Conservation (phyloP, 2,329 filamentous ascomycete genomes). For the Stemphylium beticola region DNA sequence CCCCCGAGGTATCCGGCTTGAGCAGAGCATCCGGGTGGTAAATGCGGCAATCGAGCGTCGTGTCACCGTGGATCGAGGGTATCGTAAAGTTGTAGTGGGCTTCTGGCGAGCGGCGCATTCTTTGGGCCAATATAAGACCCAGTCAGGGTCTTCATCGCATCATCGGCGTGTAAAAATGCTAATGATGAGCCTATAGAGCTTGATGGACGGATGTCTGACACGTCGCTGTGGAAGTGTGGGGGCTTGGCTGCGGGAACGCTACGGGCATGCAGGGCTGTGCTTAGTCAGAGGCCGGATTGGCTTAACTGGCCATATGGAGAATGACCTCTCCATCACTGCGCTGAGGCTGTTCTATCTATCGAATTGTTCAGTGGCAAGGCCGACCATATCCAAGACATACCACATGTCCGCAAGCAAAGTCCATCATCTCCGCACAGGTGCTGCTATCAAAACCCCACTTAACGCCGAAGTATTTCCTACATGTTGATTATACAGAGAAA, state of each 20-base stretch:
- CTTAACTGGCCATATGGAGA: neutral
- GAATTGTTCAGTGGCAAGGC: too few species aligned
- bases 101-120: constrained; percentile 35
- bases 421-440: too few species aligned
- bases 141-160: constrained; percentile 31
- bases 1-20: constrained; percentile 11
- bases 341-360: too few species aligned
- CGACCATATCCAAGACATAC: too few species aligned
- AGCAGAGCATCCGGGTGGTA: constrained; percentile 63
- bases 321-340: too few species aligned
- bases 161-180: constrained; percentile 1
- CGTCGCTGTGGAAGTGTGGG: neutral
- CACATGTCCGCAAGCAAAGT: too few species aligned
- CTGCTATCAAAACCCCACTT: too few species aligned
- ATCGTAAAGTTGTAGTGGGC: constrained; percentile 70
- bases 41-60: constrained; percentile 77
- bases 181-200: neutral
- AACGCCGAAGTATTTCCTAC: too few species aligned
- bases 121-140: constrained; percentile 35
- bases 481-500: too few species aligned
- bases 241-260: neutral
- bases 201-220: neutral
- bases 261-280: neutral
- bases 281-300: neutral
- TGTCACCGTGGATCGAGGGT: constrained; percentile 82